Evolutionary conservation across 2,329 filamentous ascomycete species (phyloP), one percentile per base, ranked within the genome.

Genomic region (Celoporthe dispersa): DNA sequence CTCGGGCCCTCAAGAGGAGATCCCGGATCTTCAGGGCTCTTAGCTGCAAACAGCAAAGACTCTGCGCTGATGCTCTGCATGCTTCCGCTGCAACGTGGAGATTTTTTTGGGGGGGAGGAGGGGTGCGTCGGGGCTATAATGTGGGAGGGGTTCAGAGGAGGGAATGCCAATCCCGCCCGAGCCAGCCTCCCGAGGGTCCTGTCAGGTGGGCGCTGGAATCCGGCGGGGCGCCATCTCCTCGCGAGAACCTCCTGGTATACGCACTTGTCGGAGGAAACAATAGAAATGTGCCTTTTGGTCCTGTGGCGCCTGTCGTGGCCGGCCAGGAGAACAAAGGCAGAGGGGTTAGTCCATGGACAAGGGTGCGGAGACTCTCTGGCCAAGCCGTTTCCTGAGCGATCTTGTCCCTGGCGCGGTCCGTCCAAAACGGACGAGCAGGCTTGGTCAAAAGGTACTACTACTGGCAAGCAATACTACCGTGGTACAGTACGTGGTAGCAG

Each of bases 11-110:
- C 25, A 7, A 57, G 14, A 31, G 53, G 16, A 57, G 53, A 57
- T 57, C 53, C 53, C 25, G 53, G 53, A 57, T 57, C 53, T 57
- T 57, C 53, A 57, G 53, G 53, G 53, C 53, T 31, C 25, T 57
- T 31, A 19, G 53, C 53, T 57, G 53, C 25, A 57, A 57, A 31
- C 25, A 31, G 53, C 53, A 57, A 57, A 57, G 53, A 33, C 7
- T 31, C 25, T 57, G 53, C 7, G n/a, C 28, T 57, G 25, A 57
- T 57, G 53, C 53, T 57, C 53, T 31, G 53, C 53, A 31, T 28
- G 28, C 16, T 33, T 7, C 53, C 53, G 28, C 53, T 57, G 53
- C 19, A 57, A 57, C 53, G 53, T 57, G 53, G 53, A 31, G 53
- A 57, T 33, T 57, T 33, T n/a, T 9, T 48, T 22, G 7, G 37